Base-by-base conservation (phyloP, 2,329 filamentous ascomycete genomes). In the Fusarium metavorans region DNA sequence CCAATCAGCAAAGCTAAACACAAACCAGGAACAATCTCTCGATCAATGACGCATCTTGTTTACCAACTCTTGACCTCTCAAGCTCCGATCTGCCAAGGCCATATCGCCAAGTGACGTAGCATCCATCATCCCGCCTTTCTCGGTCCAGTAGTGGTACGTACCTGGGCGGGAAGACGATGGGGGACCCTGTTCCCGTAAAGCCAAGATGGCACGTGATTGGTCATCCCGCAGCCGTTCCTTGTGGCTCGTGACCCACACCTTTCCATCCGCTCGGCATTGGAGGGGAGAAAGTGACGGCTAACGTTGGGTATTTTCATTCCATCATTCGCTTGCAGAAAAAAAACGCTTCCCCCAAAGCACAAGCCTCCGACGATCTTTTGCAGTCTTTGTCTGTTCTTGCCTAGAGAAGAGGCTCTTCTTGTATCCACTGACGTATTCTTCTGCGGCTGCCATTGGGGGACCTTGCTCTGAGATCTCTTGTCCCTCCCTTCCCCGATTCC, bases 31-130 rank as follows among this genome's bases (percentile, higher is more conserved):
- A 58, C 23, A 48, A 68, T 56, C 48, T 52, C 39, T 45, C 39
- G 18, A 41, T 57, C 50, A 61, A 75, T 74, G 72, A 70, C 64
- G 71, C 66, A 75, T 61, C 69, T 67, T 50, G 25, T 30, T 54
- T 54, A 32, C 25, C 48, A 54, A 54, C 27, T 54, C 68, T 27
- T 35, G n/a, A 20, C 66, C 52, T 30, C 30, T 57, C 30, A 48
- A 50, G 34, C 48, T 41, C 34, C 39, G 41, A 67, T 32, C 35
- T 74, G 73, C 74, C 73, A 76, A 75, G 74, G 71, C 60, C 25
- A 54, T 39, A 73, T 61, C 56, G 45, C 63, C 62, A 56, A 68
- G 74, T 76, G 74, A 76, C 74, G 74, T 76, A 68, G 67, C 68
- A 57, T 69, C 25, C 62, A 58, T 58, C 60, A 63, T 63, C 60